These are phyloP conservation scores for Ceratobasidium sp. DNA, from an alignment of 1,284 basidiomycete species.

Conservation along the genomic window DNA sequence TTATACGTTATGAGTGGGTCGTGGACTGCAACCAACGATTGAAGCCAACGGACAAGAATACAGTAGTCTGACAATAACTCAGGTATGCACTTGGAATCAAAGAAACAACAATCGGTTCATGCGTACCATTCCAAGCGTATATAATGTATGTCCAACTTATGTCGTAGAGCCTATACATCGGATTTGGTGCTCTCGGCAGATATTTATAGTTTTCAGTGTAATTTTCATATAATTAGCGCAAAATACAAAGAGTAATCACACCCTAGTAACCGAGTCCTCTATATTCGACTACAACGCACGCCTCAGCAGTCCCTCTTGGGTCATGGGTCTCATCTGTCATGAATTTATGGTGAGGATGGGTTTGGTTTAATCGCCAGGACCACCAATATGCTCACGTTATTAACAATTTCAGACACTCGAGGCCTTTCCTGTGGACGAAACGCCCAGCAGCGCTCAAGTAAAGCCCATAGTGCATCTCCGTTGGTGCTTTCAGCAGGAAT, in stretches of 20 bases:
- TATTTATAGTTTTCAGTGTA: too few relatives aligned
- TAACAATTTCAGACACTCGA: background rate
- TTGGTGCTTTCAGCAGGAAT: background rate
- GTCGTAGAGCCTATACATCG: too few relatives aligned
- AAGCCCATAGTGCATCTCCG: background rate
- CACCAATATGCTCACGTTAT: background rate
- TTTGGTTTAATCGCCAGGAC: background rate
- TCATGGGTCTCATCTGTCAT: background rate
- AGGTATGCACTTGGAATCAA: background rate
- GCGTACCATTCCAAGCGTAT: conserved; percentile 14
- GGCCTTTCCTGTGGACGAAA: background rate
- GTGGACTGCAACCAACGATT: too few relatives aligned
- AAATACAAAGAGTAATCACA: too few relatives aligned
- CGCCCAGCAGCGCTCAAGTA: background rate
- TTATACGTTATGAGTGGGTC: background rate
- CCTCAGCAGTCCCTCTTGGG: background rate
- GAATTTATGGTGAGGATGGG: too few relatives aligned
- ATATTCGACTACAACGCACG: background rate
- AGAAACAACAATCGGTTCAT: too few relatives aligned
- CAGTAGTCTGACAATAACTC: background rate
- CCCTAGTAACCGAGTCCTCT: too few relatives aligned
- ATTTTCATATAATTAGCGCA: too few relatives aligned
- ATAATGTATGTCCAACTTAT: too few relatives aligned
- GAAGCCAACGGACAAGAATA: background rate
- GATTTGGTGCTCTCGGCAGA: too few relatives aligned